Conservation (phyloP, 345 rosid species). For the Stellera chamaejasme region DNA sequence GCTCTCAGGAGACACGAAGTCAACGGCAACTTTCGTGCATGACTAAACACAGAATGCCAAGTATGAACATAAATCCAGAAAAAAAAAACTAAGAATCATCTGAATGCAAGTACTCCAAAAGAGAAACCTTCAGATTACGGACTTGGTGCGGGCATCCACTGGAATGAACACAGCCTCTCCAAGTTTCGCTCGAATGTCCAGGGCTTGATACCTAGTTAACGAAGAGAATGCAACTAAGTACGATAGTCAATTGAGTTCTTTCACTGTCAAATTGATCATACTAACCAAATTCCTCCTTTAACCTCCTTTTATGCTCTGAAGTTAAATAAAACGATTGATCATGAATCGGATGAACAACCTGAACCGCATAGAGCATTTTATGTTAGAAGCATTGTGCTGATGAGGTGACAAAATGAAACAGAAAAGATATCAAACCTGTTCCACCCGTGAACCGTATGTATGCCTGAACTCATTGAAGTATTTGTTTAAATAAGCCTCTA, state of each 20-base stretch:
- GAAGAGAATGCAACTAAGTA: not conserved
- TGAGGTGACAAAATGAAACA: not conserved
- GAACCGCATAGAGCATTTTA: slow-evolving; percentile 2
- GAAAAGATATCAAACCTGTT: slow-evolving; percentile 32
- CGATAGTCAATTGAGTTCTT: too few species aligned
- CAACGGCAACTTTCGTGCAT: slow-evolving; percentile 88
- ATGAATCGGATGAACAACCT: slow-evolving; percentile 82
- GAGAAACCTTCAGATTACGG: slow-evolving; percentile 71
- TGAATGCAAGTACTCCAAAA: not conserved
- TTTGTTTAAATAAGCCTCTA: slow-evolving; percentile 60
- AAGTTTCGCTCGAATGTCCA: slow-evolving; percentile 81
- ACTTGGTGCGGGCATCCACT: slow-evolving; percentile 98
- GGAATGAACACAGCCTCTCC: slow-evolving; percentile 97
- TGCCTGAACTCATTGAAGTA: slow-evolving; percentile 74
- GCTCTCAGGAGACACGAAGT: slow-evolving; percentile 91
- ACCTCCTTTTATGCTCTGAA: slow-evolving; percentile 54
- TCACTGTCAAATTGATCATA: not conserved
- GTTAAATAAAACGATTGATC: slow-evolving; percentile 75
- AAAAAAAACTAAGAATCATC: slow-evolving; percentile 3
- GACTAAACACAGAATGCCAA: slow-evolving; percentile 34
- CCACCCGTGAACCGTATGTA: slow-evolving; percentile 49
- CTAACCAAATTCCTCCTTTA: slow-evolving; percentile 80
- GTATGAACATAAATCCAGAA: slow-evolving; percentile 5
- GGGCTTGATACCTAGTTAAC: slow-evolving; percentile 59
- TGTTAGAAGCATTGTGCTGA: slow-evolving; percentile 1